Percentiles rank a stretch among this genome's conserved stretches.
phyloP scores from a whole-genome alignment of 2,329 filamentous ascomycete species.

The Pyrenochaeta sp. region DNA sequence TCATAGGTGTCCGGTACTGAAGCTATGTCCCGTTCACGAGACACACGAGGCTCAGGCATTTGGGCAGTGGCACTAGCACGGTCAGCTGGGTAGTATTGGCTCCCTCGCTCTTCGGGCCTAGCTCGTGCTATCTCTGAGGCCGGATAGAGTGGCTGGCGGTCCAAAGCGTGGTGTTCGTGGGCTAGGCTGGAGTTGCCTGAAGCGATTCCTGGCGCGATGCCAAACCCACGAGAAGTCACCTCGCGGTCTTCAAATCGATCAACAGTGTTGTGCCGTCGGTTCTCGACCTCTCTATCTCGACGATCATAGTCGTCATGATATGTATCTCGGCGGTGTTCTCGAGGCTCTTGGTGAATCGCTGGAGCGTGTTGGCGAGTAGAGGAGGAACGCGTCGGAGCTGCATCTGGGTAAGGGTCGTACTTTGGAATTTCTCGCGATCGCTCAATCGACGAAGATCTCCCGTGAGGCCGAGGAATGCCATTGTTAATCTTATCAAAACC shows the following conservation, averaged over 20 bases:
- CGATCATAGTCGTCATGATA: conserved; percentile 57
- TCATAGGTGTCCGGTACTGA: conserved; percentile 37
- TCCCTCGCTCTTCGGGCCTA: conserved; percentile 25
- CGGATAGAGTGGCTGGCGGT: conserved; percentile 44
- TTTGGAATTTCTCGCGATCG: conserved; percentile 40
- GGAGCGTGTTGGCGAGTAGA: conserved; percentile 54
- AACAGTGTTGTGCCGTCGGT: conserved; percentile 45
- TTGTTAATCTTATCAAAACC: conserved; percentile 74
- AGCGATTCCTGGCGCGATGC: conserved; percentile 46
- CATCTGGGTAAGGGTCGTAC: conserved; percentile 52
- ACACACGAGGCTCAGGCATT: conserved; percentile 37
- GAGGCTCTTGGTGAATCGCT: conserved; percentile 58
- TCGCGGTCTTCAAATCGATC: conserved; percentile 53
- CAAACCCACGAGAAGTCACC: conserved; percentile 58
- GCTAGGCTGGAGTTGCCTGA: conserved; percentile 12
- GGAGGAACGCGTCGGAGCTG: conserved; percentile 36
- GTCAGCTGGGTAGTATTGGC: conserved; percentile 36
- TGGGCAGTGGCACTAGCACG: conserved; percentile 33
- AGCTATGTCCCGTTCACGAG: conserved; percentile 32
- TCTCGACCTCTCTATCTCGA: conserved; percentile 51
- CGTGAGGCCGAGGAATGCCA: conserved; percentile 30
- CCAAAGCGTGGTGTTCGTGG: conserved; percentile 50
- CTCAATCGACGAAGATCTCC: conserved; percentile 44
- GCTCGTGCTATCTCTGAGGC: conserved; percentile 24
- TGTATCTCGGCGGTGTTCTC: conserved; percentile 50